Evolutionary conservation across 208 protist genomes (phyloP), one percentile per base, ranked within the genome.

Genomic region (Leishmania arabica): DNA sequence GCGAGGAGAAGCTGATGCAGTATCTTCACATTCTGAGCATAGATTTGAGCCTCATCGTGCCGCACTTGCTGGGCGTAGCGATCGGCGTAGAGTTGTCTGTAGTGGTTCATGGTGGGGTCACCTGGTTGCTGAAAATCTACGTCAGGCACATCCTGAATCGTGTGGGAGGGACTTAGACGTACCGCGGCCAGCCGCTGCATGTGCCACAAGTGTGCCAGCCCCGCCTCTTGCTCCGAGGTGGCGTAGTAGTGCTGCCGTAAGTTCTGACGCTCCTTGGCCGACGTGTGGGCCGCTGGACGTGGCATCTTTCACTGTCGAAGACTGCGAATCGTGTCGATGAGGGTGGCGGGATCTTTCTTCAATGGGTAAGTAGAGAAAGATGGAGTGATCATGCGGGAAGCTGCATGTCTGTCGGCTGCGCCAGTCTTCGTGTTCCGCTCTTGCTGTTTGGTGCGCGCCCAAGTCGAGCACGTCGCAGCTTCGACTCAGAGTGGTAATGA

Each of bases 171-270:
- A 19, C 76, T 80, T 19, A 95, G 82, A 17, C 89, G 88, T 4
- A 88, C 82, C 13, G 80, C 77, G 2, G 92, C 92, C 17, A 95
- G 82, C 3, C 81, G 85, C 71, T 94, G 85, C 75, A 91, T 71
- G 78, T 95, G 92, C 89, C 90, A 93, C 58, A 95, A 77, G 80
- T 95, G 92, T 15, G 78, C 71, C 24, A 95, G 37, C 3, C 90
- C 92, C 0, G 85, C 88, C 40, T 91, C 87, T n/a, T 86, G 74
- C 72, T 89, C 81, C 31, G 79, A 91, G 49, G 65, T 80, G 37
- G 86, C 79, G 60, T 88, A 85, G 81, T 92, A 92, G 71, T 85
- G 49, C 81, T 82, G 80, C 3, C 88, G 87, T 2, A 83, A 45
- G 42, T 78, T 81, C 78, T 89, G 85, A 3, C 89, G 87, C 81